A percentile compares a stretch with the other conserved stretches of the same genome.
Evolutionary conservation across 2,329 filamentous ascomycete genomes (phyloP).

Genomic region (Elsinoe fawcettii): DNA sequence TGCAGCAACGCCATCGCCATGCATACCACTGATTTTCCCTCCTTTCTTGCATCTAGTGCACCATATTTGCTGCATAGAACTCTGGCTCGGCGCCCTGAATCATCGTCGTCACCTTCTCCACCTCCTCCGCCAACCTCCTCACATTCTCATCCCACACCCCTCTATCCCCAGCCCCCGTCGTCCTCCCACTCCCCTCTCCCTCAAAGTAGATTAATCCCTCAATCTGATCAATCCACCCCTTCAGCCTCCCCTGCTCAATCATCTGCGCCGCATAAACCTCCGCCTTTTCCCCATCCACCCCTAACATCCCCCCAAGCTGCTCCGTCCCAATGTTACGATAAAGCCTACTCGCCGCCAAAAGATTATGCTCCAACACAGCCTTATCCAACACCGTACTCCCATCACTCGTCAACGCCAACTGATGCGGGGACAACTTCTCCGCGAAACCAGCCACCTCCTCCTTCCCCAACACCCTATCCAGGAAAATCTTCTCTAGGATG

Average conservation of each 20-base stretch:
- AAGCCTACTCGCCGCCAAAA: slow-evolving; percentile 67
- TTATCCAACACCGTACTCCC: slow-evolving; percentile 88
- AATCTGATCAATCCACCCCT: slow-evolving; percentile 90
- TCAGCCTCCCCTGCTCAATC: slow-evolving; percentile 87
- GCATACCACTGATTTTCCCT: not conserved
- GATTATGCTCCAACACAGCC: slow-evolving; percentile 92
- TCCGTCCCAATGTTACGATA: slow-evolving; percentile 50
- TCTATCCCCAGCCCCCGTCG: slow-evolving; percentile 59
- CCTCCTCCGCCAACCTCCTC: slow-evolving; percentile 76
- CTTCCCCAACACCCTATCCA: slow-evolving; percentile 73
- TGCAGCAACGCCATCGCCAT: slow-evolving; percentile 14
- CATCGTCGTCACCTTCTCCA: slow-evolving; percentile 75
- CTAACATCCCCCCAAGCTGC: slow-evolving; percentile 67
- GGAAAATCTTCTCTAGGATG: slow-evolving; percentile 96
- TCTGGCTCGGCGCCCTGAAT: slow-evolving; percentile 71
- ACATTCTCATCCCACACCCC: slow-evolving; percentile 86
- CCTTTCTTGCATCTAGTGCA: slow-evolving; percentile 7
- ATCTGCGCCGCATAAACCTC: slow-evolving; percentile 89
- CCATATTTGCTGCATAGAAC: slow-evolving; percentile 23
- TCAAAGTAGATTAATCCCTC: slow-evolving; percentile 84
- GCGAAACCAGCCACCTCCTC: slow-evolving; percentile 85
- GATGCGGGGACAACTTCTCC: slow-evolving; percentile 70
- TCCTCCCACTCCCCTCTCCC: slow-evolving; percentile 47
- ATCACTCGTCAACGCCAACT: slow-evolving; percentile 81
- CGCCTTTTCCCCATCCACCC: slow-evolving; percentile 69